Base-by-base conservation (phyloP, 352 stramenopile species). In the Blastocystis sp. region DNA sequence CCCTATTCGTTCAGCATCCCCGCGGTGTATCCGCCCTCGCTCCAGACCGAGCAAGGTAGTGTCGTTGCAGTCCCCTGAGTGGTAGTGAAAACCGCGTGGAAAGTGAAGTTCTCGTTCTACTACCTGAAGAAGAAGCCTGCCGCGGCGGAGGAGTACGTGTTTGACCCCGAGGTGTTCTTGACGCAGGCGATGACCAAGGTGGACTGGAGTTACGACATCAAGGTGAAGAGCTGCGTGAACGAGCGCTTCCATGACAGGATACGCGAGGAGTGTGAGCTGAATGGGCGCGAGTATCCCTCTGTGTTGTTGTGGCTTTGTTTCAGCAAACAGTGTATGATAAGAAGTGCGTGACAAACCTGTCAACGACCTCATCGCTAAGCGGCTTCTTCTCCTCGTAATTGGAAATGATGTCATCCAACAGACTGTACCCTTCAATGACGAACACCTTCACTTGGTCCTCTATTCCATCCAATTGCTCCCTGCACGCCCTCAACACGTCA, bases 1-100 rank as follows among this genome's bases (percentile, higher is more conserved):
- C 74, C 74, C 1, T 85, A 67, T 24, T 85, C 74, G 1, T 85
- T 85, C 31, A 69, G 74, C 31, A 67, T 85, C 70, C 74, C 74
- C 19, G 31, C 74, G 9, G 45, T 85, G 50, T 85, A 85, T 29
- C 55, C 74, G n/a, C 74, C 74, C 0, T 70, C 74, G 2, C 31
- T 85, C 6, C 24, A 50, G 50, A 85, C 74, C 2, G 50, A 21
- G 29, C 74, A 85, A 51, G 74, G 74, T 85, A 26, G 16, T 29
- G 2, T 3, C 26, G 33, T 26, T 9, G 21, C n/a, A 29, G 21
- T 26, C 1, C 3, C 2, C 6, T 85, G n/a, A 85, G 33, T 1
- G 12, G 13, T 67, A 85, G 74, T 85, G 12, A 33, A 3, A 21
- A 67, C 70, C 10, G 41, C 24, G 3, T 85, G 74, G 74, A 85